phyloP scores from a whole-genome alignment of 1,284 basidiomycete genomes.

The Thecaphora thlaspeos region DNA sequence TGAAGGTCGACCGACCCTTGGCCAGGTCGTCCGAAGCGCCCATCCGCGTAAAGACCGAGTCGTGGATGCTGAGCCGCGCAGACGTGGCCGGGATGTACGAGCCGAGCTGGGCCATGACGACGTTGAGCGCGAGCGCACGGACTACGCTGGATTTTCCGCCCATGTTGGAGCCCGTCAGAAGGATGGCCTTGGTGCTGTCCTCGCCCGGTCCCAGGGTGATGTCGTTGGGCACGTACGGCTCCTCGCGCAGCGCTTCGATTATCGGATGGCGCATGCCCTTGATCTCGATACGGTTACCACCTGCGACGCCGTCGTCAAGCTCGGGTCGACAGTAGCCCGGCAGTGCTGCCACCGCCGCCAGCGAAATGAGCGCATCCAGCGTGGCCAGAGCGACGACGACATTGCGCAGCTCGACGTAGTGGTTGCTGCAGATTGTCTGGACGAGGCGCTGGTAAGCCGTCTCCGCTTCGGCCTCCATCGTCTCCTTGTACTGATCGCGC shows the following conservation, averaged over 20 bases:
- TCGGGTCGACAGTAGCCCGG: conserved; percentile 36
- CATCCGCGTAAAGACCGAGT: conserved; percentile 89
- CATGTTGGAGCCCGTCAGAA: conserved; percentile 60
- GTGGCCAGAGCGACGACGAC: conserved; percentile 32
- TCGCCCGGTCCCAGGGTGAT: conserved; percentile 23
- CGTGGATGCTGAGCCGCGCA: conserved; percentile 80
- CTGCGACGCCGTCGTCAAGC: conserved; percentile 4
- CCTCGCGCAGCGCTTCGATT: conserved; percentile 30
- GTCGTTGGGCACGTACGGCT: conserved; percentile 48
- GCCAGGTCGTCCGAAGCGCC: conserved; percentile 79
- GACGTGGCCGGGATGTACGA: conserved; percentile 85
- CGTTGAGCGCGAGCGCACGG: conserved; percentile 84
- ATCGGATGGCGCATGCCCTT: conserved; percentile 48
- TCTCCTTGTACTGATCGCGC: conserved; percentile 75
- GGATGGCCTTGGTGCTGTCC: conserved; percentile 14
- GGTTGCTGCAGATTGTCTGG: conserved; percentile 17
- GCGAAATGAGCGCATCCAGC: conserved; percentile 40
- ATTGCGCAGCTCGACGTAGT: conserved; percentile 40
- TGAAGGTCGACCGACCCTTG: conserved; percentile 83
- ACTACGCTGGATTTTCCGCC: conserved; percentile 86
- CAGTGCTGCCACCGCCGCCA: conserved; percentile 31
- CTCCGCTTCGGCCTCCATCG: conserved; percentile 64
- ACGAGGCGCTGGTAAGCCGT: conserved; percentile 36
- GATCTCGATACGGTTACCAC: conserved; percentile 19
- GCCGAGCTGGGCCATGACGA: conserved; percentile 87